phyloP scores from a whole-genome alignment of 2,329 filamentous ascomycete genomes.

The Botryotinia globosa region DNA sequence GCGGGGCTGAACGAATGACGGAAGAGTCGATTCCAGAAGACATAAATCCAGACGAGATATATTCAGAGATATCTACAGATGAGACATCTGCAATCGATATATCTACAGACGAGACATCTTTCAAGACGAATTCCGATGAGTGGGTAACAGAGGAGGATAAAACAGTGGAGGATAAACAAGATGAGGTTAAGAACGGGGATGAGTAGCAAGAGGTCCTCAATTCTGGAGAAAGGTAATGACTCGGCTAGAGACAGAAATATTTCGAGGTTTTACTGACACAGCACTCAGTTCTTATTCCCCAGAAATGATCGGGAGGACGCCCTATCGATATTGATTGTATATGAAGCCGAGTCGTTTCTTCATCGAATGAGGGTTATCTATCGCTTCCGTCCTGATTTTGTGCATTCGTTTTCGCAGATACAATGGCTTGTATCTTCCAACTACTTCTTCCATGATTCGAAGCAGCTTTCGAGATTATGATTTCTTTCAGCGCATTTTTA shows the following conservation, averaged over 20 bases:
- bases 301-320: not conserved
- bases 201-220: not conserved
- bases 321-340: not conserved
- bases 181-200: not conserved
- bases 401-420: not conserved
- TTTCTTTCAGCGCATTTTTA: not conserved
- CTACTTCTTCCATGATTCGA: not conserved
- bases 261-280: not conserved
- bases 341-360: not conserved
- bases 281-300: not conserved
- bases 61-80: too few relatives aligned
- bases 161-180: not conserved
- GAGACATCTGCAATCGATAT: too few relatives aligned
- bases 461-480: not conserved
- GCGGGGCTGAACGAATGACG: too few relatives aligned
- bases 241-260: not conserved
- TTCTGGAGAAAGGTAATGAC: not conserved
- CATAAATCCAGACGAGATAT: accelerated
- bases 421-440: not conserved
- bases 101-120: too few relatives aligned
- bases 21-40: not conserved
- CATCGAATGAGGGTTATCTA: not conserved
- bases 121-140: too few relatives aligned
- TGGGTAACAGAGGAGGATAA: not conserved
- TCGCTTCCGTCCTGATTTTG: not conserved